Conservation (phyloP, 345 rosid species). For the Ceriops decandra region DNA sequence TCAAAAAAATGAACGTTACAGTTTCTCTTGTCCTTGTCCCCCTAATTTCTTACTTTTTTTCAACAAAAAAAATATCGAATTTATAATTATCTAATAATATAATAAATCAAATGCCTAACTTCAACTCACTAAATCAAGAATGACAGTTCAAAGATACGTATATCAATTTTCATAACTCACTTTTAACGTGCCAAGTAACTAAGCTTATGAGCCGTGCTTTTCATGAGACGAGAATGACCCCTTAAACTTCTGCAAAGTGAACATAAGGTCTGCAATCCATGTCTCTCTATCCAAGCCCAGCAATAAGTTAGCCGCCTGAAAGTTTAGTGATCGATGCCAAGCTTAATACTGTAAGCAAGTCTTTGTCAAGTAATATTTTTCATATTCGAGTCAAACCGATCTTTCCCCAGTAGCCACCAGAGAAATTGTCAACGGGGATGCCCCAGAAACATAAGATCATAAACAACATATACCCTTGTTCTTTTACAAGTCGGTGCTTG, state of each 20-base stretch:
- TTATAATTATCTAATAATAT: too few relatives aligned
- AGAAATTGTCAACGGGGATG: slow-evolving; percentile 41
- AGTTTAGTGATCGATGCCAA: slow-evolving; percentile 56
- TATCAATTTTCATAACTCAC: too few relatives aligned
- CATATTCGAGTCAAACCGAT: slow-evolving; percentile 45
- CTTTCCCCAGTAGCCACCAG: slow-evolving; percentile 10
- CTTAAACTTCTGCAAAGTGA: too few relatives aligned
- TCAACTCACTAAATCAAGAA: too few relatives aligned
- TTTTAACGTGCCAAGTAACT: too few relatives aligned
- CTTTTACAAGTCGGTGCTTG: slow-evolving; percentile 36
- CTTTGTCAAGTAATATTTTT: slow-evolving; percentile 2
- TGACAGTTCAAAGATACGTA: too few relatives aligned
- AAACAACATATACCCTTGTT: slow-evolving; percentile 43
- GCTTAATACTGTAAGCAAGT: slow-evolving; percentile 22
- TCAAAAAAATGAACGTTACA: slow-evolving; percentile 31
- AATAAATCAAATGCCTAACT: too few relatives aligned
- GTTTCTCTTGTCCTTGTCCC: slow-evolving; percentile 26
- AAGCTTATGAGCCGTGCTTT: too few relatives aligned
- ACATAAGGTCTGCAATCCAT: too few relatives aligned
- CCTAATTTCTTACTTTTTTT: slow-evolving; percentile 22
- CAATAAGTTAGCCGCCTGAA: neutral
- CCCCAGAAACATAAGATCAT: slow-evolving; percentile 56
- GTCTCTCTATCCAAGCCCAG: too few relatives aligned
- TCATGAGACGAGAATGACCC: too few relatives aligned
- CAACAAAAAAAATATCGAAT: too few relatives aligned